Evolutionary conservation across 306 rosid genomes (phyloP), one percentile per base, ranked within the genome.

Genomic region (Purshia tridentata): DNA sequence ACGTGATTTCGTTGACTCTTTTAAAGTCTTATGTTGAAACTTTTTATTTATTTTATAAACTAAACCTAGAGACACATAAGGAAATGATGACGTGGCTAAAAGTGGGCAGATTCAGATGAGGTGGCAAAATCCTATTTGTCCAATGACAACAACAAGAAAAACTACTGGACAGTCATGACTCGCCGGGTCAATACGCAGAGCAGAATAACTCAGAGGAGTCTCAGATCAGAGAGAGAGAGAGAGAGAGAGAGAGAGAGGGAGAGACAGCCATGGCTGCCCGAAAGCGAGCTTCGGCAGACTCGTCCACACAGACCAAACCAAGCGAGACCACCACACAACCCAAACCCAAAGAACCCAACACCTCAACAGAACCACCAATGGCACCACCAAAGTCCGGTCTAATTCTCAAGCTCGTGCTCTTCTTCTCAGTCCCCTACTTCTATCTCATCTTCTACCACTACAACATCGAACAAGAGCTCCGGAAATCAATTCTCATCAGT

Each of bases 401-500:
- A 22, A 69, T 91, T 56, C 80, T 91, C 62, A 88, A 86, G 74
- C 88, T 94, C 82, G 71, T 90, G 37, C 71, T 88, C 18, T 84
- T 89, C 64, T 50, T 79, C 61, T 37, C 77, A 0, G 14, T 85
- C 41, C 96, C 96, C 0, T 94, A 94, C 88, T 72, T 81, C 0
- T 91, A 91, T 64, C 82, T 94, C 44, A 65, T 94, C 61, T 83
- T 87, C 81, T 76, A 11, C 77, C 95, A 80, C 66, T 89, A 85
- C 88, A 6, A 80, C 39, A 83, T 94, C 73, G 91, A 94, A 8
- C 37, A 56, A 0, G 85, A 88, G 46, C 90, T 94, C 10, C 75
- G 78, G 47, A 88, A 80, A 74, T 84, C 99, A 46, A 88, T 94
- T 46, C 23, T 91, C 57, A 89, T 91, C 84, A 94, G 91, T 80